phyloP scores from a whole-genome alignment of 495 filamentous ascomycete genomes.

The Penicillium salamii region DNA sequence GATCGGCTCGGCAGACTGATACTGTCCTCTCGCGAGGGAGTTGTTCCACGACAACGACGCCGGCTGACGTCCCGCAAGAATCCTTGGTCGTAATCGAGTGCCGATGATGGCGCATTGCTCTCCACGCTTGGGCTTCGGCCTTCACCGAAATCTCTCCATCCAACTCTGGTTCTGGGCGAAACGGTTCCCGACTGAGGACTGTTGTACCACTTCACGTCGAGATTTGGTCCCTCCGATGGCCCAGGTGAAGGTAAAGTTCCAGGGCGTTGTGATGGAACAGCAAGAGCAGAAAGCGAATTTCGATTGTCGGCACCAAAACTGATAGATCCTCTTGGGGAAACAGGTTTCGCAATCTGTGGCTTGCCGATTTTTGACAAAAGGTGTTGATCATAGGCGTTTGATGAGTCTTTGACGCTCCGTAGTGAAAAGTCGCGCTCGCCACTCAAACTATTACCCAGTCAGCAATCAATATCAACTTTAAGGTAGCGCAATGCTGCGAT shows the following conservation, averaged over 20 bases:
- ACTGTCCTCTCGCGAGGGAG: constrained; percentile 49
- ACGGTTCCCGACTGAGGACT: constrained; percentile 45
- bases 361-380: constrained; percentile 73
- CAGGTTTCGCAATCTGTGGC: constrained; percentile 60
- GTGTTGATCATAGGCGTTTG: constrained; percentile 75
- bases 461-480: neutral
- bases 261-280: constrained; percentile 37
- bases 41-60: constrained; percentile 35
- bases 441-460: constrained; percentile 46
- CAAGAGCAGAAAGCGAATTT: constrained; percentile 47
- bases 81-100: constrained; percentile 37
- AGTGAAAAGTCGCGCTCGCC: constrained; percentile 58
- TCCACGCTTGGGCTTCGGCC: constrained; percentile 51
- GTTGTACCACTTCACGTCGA: constrained; percentile 40
- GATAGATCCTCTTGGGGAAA: constrained; percentile 56
- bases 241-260: constrained; percentile 46
- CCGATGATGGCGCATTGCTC: constrained; percentile 45
- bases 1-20: constrained; percentile 47
- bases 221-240: constrained; percentile 40
- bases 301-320: constrained; percentile 52
- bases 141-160: constrained; percentile 44
- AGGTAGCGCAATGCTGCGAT: constrained; percentile 2
- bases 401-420: constrained; percentile 56
- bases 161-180: constrained; percentile 43
- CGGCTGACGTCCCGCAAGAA: constrained; percentile 34